Evolutionary conservation across 345 rosid species (phyloP).

Genomic region (Carallia brachiata): DNA sequence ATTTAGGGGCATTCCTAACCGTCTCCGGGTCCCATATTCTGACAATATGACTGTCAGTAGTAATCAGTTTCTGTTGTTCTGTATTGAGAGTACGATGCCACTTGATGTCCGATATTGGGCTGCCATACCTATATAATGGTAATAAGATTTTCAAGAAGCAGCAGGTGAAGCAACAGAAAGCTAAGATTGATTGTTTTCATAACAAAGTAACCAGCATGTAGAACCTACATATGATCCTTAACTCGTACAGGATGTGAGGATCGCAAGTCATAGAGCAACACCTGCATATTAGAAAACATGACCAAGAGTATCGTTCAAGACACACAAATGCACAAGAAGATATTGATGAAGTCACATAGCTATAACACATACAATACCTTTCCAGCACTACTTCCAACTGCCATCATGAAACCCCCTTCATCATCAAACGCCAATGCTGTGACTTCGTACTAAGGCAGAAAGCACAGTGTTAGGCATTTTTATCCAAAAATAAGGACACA

Average conservation of each 20-base stretch:
- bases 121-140: conserved; percentile 64
- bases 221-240: conserved; percentile 91
- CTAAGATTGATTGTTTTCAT: neutral
- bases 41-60: conserved; percentile 80
- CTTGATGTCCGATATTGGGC: conserved; percentile 83
- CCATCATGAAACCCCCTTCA: conserved; percentile 75
- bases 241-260: conserved; percentile 73
- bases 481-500: neutral
- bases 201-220: neutral
- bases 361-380: conserved; percentile 48
- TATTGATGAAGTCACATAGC: neutral
- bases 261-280: conserved; percentile 84
- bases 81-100: conserved; percentile 86
- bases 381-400: conserved; percentile 88
- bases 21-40: conserved; percentile 97
- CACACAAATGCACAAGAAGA: neutral
- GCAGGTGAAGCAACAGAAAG: conserved; percentile 1
- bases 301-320: neutral
- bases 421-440: conserved; percentile 83
- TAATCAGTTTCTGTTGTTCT: conserved; percentile 67
- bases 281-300: conserved; percentile 45
- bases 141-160: conserved; percentile 9
- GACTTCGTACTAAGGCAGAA: conserved; percentile 59
- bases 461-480: conserved; percentile 2
- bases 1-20: conserved; percentile 36